Evolutionary conservation across 2,329 filamentous ascomycete species (phyloP), one percentile per base, ranked within the genome.

Genomic region (Gliomastix tumulicola): DNA sequence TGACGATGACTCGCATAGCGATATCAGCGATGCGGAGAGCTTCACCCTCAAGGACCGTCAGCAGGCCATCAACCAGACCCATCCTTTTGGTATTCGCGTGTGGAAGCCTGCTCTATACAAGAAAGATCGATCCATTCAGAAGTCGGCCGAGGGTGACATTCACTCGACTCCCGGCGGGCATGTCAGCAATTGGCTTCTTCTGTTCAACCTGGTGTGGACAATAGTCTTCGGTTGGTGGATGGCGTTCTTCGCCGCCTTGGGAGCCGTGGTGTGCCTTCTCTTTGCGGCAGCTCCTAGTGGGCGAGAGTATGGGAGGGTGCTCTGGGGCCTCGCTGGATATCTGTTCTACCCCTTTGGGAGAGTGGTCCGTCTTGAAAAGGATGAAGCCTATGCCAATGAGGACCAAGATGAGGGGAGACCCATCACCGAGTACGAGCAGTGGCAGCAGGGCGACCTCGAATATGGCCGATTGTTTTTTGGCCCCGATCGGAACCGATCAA

Each of bases 71-170:
- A 98, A 98, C 63, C 84, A 95, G 59, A 98, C 92, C 1, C 92
- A 98, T 69, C 92, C 92, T 1, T 98, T 98, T 51, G 92, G 92
- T 69, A 97, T 98, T 56, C 82, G 94, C 57, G 87, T 98, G 44
- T 98, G 92, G 92, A 98, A 98, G 61, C 92, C 92, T 30, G 94
- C 92, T 2, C 62, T 98, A 44, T 98, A 98, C 74, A 98, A 98
- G 65, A 98, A 98, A 62, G 82, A 84, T 50, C 82, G 92, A 39
- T 98, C 92, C 2, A 94, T 98, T 25, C 88, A 97, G 58, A 92
- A 94, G 61, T 94, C 82, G 32, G 92, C 92, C 6, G 90, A 97
- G 63, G 89, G 85, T 12, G 92, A 98, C 58, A 97, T 98, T 41
- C 92, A 98, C 65, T 97, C 90, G 4, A 81, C 87, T 2, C 92